Evolutionary conservation across 768 basidiomycete genomes (phyloP), one percentile per base, ranked within the genome.

Genomic region (Phylloporus arenicola): DNA sequence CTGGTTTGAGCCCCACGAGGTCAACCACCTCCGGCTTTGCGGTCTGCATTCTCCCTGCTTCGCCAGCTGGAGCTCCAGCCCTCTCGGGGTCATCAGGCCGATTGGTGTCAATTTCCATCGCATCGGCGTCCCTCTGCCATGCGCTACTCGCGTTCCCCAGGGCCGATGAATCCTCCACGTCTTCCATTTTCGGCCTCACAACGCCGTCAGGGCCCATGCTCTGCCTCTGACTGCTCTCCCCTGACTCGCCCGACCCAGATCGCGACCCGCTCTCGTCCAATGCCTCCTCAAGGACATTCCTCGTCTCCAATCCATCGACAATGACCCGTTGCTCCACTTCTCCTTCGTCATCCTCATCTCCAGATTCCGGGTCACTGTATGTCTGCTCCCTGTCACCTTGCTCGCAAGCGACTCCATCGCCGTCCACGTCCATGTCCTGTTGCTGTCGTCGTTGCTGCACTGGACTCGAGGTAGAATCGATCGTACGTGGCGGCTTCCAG

Each of bases 231-330:
- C 71, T 67, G 22, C 59, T 65, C 46, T 75, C 75, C 2, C 62
- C 65, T 10, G 70, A 69, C 24, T 52, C 63, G 3, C 61, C 62
- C 4, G 65, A 63, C 35, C 59, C 61, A n/a, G 58, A 65, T 7
- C 56, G 37, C 22, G 67, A 63, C 11, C 61, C 58, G n/a, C 50
- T 58, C 10, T 37, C 68, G 8, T 76, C 77, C 14, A 84, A 69
- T 19, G 80, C 83, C 16, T 84, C 84, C 52, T 82, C 75, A n/a
- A 88, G 67, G 2, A 72, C 63, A 6, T 68, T 60, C 8, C 73
- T 64, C 9, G 84, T 75, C 51, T 84, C 82, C 17, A 88, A 72
- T 5, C 72, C 72, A 63, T 89, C 81, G n/a, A 79, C 64, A 13
- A 82, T 71, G 44, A 76, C 76, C 51, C 71, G 73, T 42, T 73